Base-by-base conservation (phyloP, 1,139 yeast species). In the Yamadazyma epiphylla region DNA sequence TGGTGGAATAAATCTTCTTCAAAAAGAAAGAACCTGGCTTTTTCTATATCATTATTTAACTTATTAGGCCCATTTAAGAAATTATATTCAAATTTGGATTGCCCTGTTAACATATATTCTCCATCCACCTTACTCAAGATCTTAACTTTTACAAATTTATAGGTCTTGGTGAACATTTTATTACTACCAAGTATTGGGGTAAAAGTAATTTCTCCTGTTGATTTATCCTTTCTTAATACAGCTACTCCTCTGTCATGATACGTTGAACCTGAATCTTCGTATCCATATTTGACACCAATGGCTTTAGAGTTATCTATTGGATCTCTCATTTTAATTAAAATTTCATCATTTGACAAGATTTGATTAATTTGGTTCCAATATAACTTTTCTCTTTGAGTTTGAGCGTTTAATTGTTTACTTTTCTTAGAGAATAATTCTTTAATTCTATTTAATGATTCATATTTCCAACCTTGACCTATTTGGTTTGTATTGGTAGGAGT, bases 261-360 rank as follows among this genome's bases (percentile, higher is more conserved):
- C 21, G 69, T 74, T 1, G 95, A 85, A 0, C 97, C 98, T 0
- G 95, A 79, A 53, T 88, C 96, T 7, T 84, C 91, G 55, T 77
- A 91, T 0, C 97, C 97, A 50, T 84, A 89, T 47, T 85, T 86
- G 22, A 89, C 82, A 2, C 89, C 94, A 25, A 89, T 64, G 13
- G 71, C 64, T 30, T 64, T 29, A 40, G 70, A 58, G 23, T 77
- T 77, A 22, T 49, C 56, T 10, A 26, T 65, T 43, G 51, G 80
- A 33, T 77, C 82, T 34, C 80, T 69, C 22, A 81, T 68, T 46
- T 84, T 84, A 48, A 81, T 81, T 12, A 89, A 59, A 1, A 83
- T 81, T 47, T 88, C 96, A 28, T 82, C 68, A 33, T 74, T 69
- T 17, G 74, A 70, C 28, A 63, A 45, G 2, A 79, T 72, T 19